Conservation (phyloP, 306 rosid genomes). For the Senna tora region DNA sequence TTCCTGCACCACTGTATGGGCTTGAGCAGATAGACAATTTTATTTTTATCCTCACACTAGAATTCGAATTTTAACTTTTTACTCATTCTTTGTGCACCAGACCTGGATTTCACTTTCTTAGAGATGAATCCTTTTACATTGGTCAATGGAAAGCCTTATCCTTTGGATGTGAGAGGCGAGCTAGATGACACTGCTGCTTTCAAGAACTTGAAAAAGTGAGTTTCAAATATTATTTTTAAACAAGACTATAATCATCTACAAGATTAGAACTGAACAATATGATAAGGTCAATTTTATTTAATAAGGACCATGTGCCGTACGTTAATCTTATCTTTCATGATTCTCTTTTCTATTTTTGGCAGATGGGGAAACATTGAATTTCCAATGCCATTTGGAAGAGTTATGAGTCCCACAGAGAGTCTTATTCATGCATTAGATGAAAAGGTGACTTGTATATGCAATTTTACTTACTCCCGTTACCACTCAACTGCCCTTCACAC, state of each 20-base stretch:
- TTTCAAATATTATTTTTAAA: slow-evolving; percentile 21
- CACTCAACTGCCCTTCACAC: slow-evolving; percentile 5
- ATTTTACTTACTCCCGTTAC: too few relatives aligned
- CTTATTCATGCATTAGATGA: slow-evolving; percentile 88
- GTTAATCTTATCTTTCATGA: slow-evolving; percentile 30
- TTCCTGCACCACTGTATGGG: too few relatives aligned
- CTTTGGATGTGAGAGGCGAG: slow-evolving; percentile 99
- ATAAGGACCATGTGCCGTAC: slow-evolving; percentile 19
- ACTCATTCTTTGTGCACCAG: too few relatives aligned
- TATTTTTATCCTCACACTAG: too few relatives aligned
- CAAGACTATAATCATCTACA: slow-evolving; percentile 21
- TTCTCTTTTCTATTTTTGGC: slow-evolving; percentile 43
- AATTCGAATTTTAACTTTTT: too few relatives aligned
- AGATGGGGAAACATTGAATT: slow-evolving; percentile 92
- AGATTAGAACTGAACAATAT: slow-evolving; percentile 14
- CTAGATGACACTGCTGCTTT: slow-evolving; percentile 95
- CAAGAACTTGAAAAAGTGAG: slow-evolving; percentile 95
- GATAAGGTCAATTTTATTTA: slow-evolving; percentile 4
- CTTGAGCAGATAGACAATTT: too few relatives aligned
- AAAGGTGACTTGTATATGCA: slow-evolving; percentile 59
- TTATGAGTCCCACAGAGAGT: slow-evolving; percentile 83
- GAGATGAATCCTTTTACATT: too few relatives aligned
- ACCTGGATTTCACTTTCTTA: too few relatives aligned
- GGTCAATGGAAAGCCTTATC: slow-evolving; percentile 93
- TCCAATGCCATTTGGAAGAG: slow-evolving; percentile 96